These are phyloP conservation scores for Dianthus caryophyllus DNA, from an alignment of 148 eudicot genomes.

Conservation along the genomic window DNA sequence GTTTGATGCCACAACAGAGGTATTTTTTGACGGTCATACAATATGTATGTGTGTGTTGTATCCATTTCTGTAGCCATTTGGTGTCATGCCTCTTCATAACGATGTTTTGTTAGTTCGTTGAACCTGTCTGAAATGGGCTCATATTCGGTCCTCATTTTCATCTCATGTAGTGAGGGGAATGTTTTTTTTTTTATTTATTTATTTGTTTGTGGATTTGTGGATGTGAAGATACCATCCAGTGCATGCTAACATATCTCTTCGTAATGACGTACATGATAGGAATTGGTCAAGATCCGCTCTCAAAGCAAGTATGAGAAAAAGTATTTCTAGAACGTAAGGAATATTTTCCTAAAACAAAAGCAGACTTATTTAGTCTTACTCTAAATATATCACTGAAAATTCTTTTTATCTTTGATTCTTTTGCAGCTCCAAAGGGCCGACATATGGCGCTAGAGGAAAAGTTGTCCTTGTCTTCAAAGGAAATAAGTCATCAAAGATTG, in stretches of 20 bases:
- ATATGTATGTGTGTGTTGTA: background rate
- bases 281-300: constrained; percentile 3
- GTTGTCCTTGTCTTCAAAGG: constrained; percentile 82
- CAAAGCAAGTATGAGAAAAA: constrained; percentile 14
- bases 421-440: constrained; percentile 61
- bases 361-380: background rate
- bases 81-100: background rate
- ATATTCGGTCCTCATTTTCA: background rate
- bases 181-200: background rate
- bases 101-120: background rate
- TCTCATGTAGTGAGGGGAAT: background rate
- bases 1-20: constrained; percentile 4
- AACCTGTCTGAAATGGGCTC: background rate
- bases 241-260: background rate
- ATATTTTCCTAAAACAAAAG: background rate
- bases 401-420: background rate
- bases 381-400: background rate
- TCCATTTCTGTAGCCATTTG: background rate
- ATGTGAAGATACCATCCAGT: background rate
- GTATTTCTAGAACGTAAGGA: background rate
- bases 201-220: background rate
- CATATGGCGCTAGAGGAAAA: constrained; percentile 71
- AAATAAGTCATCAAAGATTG: constrained; percentile 76
- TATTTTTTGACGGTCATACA: constrained; percentile 3
- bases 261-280: constrained; percentile 4